Percentiles rank a stretch among this genome's conserved stretches.
phyloP scores from a whole-genome alignment of 2,329 filamentous ascomycete species.

The Colletotrichum spaethianum region DNA sequence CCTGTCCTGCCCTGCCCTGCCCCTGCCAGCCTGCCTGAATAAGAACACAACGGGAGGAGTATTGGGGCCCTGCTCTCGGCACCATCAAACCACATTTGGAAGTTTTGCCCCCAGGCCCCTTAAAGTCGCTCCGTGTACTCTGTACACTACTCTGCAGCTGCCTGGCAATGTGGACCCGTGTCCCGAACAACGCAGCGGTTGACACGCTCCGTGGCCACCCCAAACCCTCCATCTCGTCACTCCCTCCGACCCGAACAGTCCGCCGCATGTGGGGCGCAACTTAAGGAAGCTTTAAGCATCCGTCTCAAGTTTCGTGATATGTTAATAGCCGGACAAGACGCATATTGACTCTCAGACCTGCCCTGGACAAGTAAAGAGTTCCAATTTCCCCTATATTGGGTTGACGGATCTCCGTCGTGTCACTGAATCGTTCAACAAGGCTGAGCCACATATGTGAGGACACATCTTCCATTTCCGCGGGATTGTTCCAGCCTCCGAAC shows the following conservation, averaged over 20 bases:
- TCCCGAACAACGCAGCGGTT: slow-evolving; percentile 37
- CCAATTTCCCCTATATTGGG: neutral
- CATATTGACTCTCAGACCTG: neutral
- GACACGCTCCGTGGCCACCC: slow-evolving; percentile 33
- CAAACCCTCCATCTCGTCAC: slow-evolving; percentile 9
- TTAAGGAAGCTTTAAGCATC: neutral
- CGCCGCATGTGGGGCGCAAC: neutral
- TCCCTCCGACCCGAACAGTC: slow-evolving; percentile 9
- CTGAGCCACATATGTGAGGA: neutral
- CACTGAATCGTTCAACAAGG: neutral
- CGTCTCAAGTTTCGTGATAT: slow-evolving; percentile 1
- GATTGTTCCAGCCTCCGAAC: neutral
- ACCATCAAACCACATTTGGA: neutral
- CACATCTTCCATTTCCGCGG: neutral
- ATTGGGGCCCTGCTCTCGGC: neutral
- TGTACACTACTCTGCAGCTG: slow-evolving; percentile 1
- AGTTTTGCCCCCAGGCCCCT: neutral
- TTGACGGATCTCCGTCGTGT: neutral
- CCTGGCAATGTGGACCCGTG: slow-evolving; percentile 28
- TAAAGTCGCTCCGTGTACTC: neutral
- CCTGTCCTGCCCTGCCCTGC: neutral
- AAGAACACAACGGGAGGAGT: neutral
- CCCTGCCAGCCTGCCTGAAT: neutral
- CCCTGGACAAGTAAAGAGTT: neutral
- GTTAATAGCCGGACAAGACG: slow-evolving; percentile 1